Evolutionary conservation across 116 monocot genomes (phyloP).

Genomic region (Posidonia oceanica): DNA sequence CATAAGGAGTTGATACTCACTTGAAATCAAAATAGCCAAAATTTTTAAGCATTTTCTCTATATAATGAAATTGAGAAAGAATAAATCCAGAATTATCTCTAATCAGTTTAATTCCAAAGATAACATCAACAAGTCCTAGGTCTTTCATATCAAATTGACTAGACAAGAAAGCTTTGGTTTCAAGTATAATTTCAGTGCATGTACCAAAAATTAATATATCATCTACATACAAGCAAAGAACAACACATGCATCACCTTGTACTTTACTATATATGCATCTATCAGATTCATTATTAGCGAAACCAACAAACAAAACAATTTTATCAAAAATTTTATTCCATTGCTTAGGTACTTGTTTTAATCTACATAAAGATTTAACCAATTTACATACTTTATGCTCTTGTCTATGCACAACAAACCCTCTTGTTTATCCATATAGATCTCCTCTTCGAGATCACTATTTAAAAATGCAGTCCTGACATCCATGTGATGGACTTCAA

Average conservation of each 20-base stretch:
- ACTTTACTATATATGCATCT: conserved; percentile 5
- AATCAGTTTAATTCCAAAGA: conserved; percentile 3
- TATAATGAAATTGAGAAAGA: background rate
- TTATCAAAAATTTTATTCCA: conserved; percentile 3
- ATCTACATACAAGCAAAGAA: background rate
- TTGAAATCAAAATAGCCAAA: conserved; percentile 1
- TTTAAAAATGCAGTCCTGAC: conserved; percentile 8
- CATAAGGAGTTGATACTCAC: conserved; percentile 7
- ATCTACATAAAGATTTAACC: conserved; percentile 5
- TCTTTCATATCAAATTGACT: conserved; percentile 8
- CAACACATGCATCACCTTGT: background rate
- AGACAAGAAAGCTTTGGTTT: background rate
- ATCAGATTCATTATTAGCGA: background rate
- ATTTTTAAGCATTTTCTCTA: background rate
- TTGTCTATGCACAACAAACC: conserved; percentile 1
- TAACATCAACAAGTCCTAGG: background rate
- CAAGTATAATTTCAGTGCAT: background rate
- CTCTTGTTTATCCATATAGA: conserved; percentile 7
- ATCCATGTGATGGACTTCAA: conserved; percentile 15
- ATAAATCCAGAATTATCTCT: background rate
- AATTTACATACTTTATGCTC: conserved; percentile 6
- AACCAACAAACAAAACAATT: background rate
- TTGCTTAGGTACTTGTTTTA: conserved; percentile 8
- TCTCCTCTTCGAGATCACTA: conserved; percentile 11
- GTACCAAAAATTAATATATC: conserved; percentile 2